Evolutionary conservation across 371 early-diverging fungal species (phyloP), one percentile per base, ranked within the genome.

Genomic region (Capillidium heterosporum): DNA sequence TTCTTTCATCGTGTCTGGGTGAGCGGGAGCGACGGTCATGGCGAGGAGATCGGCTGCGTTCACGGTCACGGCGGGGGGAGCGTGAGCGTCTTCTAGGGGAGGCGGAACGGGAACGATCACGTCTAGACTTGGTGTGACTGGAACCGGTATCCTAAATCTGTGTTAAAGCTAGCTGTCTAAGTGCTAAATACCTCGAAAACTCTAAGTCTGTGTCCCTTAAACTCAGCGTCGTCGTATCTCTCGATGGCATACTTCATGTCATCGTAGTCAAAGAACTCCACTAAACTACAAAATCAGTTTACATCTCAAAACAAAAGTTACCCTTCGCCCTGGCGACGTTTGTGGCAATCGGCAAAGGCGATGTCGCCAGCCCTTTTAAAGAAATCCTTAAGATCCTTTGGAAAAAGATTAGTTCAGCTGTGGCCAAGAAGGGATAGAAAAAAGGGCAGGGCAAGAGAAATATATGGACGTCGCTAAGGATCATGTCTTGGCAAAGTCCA

Each of bases 281-380:
- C 93, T 57, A 89, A 73, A 65, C 89, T 87, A 67, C 8, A 58
- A 40, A 42, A 43, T 17, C 19, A 58, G 4, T 44, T 23, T 17
- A 15, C 5, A 28, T 24, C 8, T 21, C 7, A 13, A 17, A 15
- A 50, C 17, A 50, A 11, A 58, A 43, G 71, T 70, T 73, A 87
- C 87, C 95, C 95, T 67, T 86, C 82, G 29, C 87, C 85, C 39
- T 85, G 82, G 44, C 85, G 77, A 55, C 77, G 76, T 63, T 77
- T 79, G 70, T 80, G 81, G 32, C 87, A 80, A 65, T 93, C 91
- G 29, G 95, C 84, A 75, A 87, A 95, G 35, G 84, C 78, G 10
- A 95, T 94, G 67, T 91, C 90, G 59, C 95, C 95, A 56, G 90
- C 94, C 63, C 86, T 85, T 64, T 92, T 87, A 77, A 92, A 85